Percentiles rank a stretch among this genome's conserved stretches.
Conservation (phyloP, 1,284 basidiomycete species). For the Vanrija pseudolonga region DNA sequence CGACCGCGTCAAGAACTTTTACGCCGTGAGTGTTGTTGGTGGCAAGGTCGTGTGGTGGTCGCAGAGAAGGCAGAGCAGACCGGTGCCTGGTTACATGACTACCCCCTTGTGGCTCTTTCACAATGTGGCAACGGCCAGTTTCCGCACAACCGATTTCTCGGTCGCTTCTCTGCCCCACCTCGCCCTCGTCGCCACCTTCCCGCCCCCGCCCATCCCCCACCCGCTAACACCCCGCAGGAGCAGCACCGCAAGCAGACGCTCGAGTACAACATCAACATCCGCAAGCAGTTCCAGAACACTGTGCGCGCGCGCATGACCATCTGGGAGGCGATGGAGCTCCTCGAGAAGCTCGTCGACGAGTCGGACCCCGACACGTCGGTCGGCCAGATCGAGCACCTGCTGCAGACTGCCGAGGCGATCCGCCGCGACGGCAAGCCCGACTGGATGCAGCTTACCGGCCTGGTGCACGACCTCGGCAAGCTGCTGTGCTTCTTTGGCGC, state of each 20-base stretch:
- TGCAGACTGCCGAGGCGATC: conserved; percentile 90
- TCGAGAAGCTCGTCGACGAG: conserved; percentile 82
- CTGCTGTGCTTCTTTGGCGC: conserved; percentile 70
- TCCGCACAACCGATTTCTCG: too few relatives aligned
- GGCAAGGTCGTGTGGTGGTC: not conserved
- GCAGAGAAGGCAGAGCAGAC: too few relatives aligned
- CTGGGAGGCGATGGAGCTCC: conserved; percentile 87
- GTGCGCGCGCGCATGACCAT: conserved; percentile 52
- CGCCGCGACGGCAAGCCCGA: conserved; percentile 76
- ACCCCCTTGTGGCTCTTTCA: too few relatives aligned
- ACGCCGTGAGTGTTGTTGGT: conserved; percentile 44
- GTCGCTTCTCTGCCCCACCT: not conserved
- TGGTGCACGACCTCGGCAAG: conserved; percentile 78
- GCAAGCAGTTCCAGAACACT: conserved; percentile 32
- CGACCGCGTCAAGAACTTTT: conserved; percentile 80
- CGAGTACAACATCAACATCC: conserved; percentile 73
- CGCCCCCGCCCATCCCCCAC: not conserved
- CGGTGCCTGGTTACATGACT: too few relatives aligned
- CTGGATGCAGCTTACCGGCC: conserved; percentile 71
- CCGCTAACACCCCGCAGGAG: conserved; percentile 53
- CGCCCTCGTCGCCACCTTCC: too few relatives aligned
- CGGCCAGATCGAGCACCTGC: conserved; percentile 82
- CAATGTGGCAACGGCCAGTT: too few relatives aligned
- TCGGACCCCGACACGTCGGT: conserved; percentile 58
- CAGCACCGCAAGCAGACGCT: conserved; percentile 88